Evolutionary conservation across 2,329 filamentous ascomycete genomes (phyloP), one percentile per base, ranked within the genome.

Genomic region (Nectriaceae sp.): DNA sequence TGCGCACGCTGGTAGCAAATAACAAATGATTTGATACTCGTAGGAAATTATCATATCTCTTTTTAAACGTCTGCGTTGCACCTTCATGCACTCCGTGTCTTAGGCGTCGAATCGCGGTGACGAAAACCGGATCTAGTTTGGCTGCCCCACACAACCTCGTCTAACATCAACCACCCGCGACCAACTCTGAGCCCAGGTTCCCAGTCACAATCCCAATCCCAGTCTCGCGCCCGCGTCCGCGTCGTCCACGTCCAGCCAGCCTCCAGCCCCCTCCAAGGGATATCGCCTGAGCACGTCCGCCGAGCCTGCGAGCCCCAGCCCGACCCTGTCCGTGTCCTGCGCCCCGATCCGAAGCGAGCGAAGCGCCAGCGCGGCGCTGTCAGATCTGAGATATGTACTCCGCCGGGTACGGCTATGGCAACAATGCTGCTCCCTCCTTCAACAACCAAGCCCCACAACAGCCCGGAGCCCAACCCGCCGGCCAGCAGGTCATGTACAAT

Each of bases 401-500:
- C 64, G 69, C 73, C 65, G 76, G 75, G 62, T 82, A 80, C 70
- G 76, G 75, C 64, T 81, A 77, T 67, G 71, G 74, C 67, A 74
- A 75, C 66, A 74, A 75, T 67, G 73, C 69, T 60, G 74, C 74
- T 62, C 75, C 75, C 63, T 73, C 73, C 64, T 80, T 75, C 72
- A 78, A 75, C 72, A 74, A 70, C 65, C 46, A 60, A 52, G 65
- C 65, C 57, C 68, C 71, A 64, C 66, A 64, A 44, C 68, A 69
- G 44, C 64, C 66, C 39, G 70, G 70, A 43, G 64, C 67, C 22
- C 70, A 73, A 47, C 69, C 69, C 50, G 70, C 68, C 49, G 68
- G 65, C 46, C 76, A 78, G 61, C 76, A 77, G 66, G 77, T 81
- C 72, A 83, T 83, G 78, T 84, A 80, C 67, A 80, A 80, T 65